A percentile compares a stretch with the other conserved stretches of the same genome.
These are phyloP conservation scores for Salvia splendens DNA, from an alignment of 257 asterid genomes.

Conservation along the genomic window DNA sequence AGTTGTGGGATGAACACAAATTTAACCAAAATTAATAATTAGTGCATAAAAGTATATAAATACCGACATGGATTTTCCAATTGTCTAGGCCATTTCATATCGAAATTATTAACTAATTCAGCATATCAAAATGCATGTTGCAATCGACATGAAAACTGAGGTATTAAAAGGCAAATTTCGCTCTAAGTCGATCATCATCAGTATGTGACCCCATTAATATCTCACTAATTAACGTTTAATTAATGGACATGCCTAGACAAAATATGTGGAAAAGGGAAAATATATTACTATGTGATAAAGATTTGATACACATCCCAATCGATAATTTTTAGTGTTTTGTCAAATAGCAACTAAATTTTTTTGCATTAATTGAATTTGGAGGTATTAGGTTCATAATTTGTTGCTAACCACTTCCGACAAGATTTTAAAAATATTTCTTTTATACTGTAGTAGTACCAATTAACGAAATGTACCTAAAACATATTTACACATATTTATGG, in stretches of 20 bases:
- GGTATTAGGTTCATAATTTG: neutral
- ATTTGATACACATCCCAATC: no score
- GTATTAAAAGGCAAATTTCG: neutral
- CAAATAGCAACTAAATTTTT: neutral
- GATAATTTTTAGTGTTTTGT: neutral
- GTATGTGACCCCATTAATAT: no score
- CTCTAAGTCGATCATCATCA: neutral
- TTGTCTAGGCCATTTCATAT: no score
- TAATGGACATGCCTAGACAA: neutral
- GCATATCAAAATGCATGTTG: neutral
- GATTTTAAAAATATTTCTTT: no score
- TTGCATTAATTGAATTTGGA: neutral
- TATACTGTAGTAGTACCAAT: no score
- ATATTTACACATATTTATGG: neutral
- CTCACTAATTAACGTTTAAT: no score
- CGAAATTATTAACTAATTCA: no score
- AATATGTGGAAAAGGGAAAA: neutral
- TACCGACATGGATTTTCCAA: no score
- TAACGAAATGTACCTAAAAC: neutral
- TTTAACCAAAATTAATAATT: no score
- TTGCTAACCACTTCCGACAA: neutral
- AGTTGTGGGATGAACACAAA: no score
- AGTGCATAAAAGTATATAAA: no score
- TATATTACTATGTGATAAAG: neutral
- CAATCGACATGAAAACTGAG: neutral